A percentile compares a stretch with the other conserved stretches of the same genome.
Evolutionary conservation across 2,329 filamentous ascomycete species (phyloP).

Genomic region (Hirsutella thompsonii): DNA sequence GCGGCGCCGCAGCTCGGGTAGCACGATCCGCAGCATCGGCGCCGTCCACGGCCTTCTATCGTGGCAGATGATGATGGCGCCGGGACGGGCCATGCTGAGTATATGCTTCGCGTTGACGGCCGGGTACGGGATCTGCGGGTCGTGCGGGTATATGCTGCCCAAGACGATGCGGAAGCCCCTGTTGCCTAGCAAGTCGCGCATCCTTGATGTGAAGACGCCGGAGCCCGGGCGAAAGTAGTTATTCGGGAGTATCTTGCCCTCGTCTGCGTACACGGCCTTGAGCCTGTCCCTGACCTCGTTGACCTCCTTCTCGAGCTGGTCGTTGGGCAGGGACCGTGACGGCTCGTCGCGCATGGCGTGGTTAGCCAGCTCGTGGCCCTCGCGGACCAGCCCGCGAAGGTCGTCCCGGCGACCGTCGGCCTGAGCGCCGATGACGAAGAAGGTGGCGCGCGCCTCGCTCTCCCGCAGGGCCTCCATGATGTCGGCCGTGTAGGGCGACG

Average conservation of each 20-base stretch:
- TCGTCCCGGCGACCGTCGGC: constrained; percentile 41
- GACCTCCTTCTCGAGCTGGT: constrained; percentile 51
- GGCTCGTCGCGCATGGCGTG: constrained; percentile 85
- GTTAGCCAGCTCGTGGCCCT: constrained; percentile 66
- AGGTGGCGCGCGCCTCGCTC: constrained; percentile 63
- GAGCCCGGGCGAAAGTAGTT: constrained; percentile 75
- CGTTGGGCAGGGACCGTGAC: constrained; percentile 45
- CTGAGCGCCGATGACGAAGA: constrained; percentile 80
- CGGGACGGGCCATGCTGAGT: constrained; percentile 64
- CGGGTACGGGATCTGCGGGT: constrained; percentile 66
- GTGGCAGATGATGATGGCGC: constrained; percentile 75
- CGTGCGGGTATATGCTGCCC: constrained; percentile 79
- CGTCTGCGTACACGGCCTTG: constrained; percentile 38
- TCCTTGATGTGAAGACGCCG: constrained; percentile 64
- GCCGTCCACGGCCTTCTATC: constrained; percentile 73
- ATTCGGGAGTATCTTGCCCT: constrained; percentile 30
- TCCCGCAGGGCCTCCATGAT: constrained; percentile 56
- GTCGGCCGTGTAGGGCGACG: constrained; percentile 56
- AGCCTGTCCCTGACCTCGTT: constrained; percentile 49
- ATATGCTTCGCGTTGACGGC: constrained; percentile 66
- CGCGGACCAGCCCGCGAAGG: constrained; percentile 43
- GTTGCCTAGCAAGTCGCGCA: constrained; percentile 46
- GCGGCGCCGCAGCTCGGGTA: constrained; percentile 55
- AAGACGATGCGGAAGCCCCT: constrained; percentile 64
- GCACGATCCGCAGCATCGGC: constrained; percentile 60